Conservation (phyloP, 768 basidiomycete genomes). For the Rickenella mellea region DNA sequence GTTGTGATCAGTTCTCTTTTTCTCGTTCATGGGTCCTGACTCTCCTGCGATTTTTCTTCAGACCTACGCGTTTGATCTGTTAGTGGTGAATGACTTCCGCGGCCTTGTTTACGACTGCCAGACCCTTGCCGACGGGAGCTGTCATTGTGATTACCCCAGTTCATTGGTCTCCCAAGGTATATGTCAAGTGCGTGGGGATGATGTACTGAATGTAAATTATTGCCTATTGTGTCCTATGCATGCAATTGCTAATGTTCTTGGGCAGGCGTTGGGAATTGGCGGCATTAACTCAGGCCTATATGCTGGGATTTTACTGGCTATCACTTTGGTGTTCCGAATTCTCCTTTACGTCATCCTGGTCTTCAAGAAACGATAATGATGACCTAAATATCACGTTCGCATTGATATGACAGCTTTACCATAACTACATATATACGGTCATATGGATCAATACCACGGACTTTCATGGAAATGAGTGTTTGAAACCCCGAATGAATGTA, state of each 20-base stretch:
- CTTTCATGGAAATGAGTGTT: no score
- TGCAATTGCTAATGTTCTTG: no score
- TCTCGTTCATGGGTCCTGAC: background rate
- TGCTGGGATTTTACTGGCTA: slow-evolving; percentile 34
- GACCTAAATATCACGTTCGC: no score
- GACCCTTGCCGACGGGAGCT: slow-evolving; percentile 23
- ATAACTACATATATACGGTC: no score
- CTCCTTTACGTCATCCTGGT: slow-evolving; percentile 19
- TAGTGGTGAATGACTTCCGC: slow-evolving; percentile 35
- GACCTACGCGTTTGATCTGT: slow-evolving; percentile 16
- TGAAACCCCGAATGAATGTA: no score
- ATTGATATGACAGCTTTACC: no score
- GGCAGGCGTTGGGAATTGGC: slow-evolving; percentile 34
- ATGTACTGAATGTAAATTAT: slow-evolving; percentile 32
- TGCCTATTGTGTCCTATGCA: no score
- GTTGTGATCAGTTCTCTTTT: slow-evolving; percentile 29
- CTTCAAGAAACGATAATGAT: slow-evolving; percentile 8
- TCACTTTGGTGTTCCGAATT: slow-evolving; percentile 35
- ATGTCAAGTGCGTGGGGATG: slow-evolving; percentile 40
- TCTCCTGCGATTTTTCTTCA: background rate
- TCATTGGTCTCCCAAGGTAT: slow-evolving; percentile 25
- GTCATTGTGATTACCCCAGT: slow-evolving; percentile 41
- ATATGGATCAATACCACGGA: no score
- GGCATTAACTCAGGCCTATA: slow-evolving; percentile 34
- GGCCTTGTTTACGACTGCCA: slow-evolving; percentile 36